Evolutionary conservation across 441 rosid species (phyloP).

Genomic region (Bruguiera hainesii): DNA sequence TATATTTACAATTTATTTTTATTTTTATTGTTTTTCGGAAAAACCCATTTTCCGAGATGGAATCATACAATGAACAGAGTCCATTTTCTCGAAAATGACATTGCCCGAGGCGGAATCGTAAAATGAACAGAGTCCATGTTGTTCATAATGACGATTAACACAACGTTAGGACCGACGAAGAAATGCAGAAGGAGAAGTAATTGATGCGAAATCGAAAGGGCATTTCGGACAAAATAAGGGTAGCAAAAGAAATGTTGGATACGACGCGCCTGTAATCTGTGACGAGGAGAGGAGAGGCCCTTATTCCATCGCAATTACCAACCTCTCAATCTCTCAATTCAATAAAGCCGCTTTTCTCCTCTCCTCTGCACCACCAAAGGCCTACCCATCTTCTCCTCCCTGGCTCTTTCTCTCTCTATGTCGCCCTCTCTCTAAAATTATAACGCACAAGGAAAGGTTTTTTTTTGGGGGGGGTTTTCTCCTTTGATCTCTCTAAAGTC

Average conservation of each 20-base stretch:
- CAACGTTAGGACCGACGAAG: slow-evolving; percentile 26
- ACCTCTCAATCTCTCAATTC: slow-evolving; percentile 40
- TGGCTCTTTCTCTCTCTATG: background rate
- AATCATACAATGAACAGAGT: no score
- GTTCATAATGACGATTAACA: slow-evolving; percentile 36
- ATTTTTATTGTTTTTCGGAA: no score
- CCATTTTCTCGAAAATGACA: no score
- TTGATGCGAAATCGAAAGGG: slow-evolving; percentile 32
- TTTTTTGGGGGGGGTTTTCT: no score
- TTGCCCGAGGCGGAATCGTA: no score
- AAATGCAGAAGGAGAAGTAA: slow-evolving; percentile 26
- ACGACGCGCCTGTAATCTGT: slow-evolving; percentile 71
- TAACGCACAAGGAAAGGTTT: no score
- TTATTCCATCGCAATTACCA: slow-evolving; percentile 66
- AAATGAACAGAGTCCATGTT: no score
- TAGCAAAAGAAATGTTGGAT: slow-evolving; percentile 48
- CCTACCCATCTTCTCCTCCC: background rate
- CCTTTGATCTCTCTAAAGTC: background rate
- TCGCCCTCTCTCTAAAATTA: slow-evolving; percentile 2
- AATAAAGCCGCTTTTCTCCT: slow-evolving; percentile 27
- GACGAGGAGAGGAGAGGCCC: slow-evolving; percentile 42
- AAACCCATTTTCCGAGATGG: no score
- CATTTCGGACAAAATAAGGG: slow-evolving; percentile 18
- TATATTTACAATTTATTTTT: no score
- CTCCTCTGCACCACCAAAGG: background rate